Evolutionary conservation across 1,284 basidiomycete species (phyloP), one percentile per base, ranked within the genome.

Genomic region (Leccinum pallidistipes): DNA sequence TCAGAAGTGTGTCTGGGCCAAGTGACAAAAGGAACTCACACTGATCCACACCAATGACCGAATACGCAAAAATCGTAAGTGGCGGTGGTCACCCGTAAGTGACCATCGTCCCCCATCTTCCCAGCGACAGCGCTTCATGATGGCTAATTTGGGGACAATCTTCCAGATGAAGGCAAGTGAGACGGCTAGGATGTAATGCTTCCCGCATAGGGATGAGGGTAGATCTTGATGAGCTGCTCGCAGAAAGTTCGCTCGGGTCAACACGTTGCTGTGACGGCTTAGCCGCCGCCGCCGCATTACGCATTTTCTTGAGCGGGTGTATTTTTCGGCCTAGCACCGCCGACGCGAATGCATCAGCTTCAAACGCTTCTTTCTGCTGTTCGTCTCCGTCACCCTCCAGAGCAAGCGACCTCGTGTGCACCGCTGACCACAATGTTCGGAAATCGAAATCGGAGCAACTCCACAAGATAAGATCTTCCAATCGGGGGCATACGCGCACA

Each of bases 381-480:
- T 62, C 63, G 58, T 71, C 58, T 56, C 57, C 59, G 27, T 63
- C 64, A 38, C 65, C 57, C 1, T 62, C 64, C 12, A 62, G 55
- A 16, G 56, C 43, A 55, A 70, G 68, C 58, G 80, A 81, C 67
- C 81, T 74, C 43, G 76, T 69, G 47, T 70, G 65, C 52, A 83
- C 73, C 31, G 79, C 68, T 12, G 65, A 72, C 58, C 73, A 70
- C 56, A 83, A 68, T 24, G 66, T 68, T 40, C 56, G 63, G 49
- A 79, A 74, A 43, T 75, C 67, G 58, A 84, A 70, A 65, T 83
- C 81, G 45, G 70, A 61, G 69, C 83, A 86, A 55, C 75, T 75
- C 79, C 79, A 83, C 57, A 86, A 74, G 29, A 79, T 74, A 40
- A 86, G 71, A 18, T 78, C 75, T 64, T 81, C 79, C 55, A 86